Evolutionary conservation across 441 rosid genomes (phyloP).

Genomic region (Rhodomyrtus psidioides): DNA sequence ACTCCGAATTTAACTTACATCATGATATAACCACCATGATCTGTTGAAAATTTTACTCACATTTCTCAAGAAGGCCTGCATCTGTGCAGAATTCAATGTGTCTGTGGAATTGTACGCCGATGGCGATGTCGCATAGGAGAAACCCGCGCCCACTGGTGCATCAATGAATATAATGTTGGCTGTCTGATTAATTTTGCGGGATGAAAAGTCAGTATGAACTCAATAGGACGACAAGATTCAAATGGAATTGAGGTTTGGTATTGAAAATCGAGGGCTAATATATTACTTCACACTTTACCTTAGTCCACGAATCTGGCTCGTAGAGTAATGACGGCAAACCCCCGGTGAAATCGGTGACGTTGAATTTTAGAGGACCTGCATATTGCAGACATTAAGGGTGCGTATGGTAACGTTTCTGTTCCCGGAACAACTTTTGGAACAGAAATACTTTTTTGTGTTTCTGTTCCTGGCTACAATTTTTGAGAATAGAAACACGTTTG

Average conservation of each 20-base stretch:
- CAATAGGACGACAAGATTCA: background rate
- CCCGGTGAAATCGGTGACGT: conserved; percentile 11
- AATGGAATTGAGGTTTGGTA: background rate
- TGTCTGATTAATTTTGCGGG: background rate
- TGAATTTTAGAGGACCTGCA: conserved; percentile 5
- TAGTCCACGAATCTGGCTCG: conserved; percentile 22
- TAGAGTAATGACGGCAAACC: conserved; percentile 16
- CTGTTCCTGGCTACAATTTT: too few relatives aligned
- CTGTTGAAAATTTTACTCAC: background rate
- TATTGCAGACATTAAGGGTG: background rate
- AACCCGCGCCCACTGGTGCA: conserved; percentile 7
- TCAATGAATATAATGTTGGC: conserved; percentile 23
- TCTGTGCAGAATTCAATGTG: background rate
- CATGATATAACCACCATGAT: background rate
- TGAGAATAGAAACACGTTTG: too few relatives aligned
- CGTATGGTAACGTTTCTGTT: too few relatives aligned
- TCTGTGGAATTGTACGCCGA: conserved; percentile 6
- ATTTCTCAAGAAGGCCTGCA: background rate
- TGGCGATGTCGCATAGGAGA: conserved; percentile 13
- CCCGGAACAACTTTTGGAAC: too few relatives aligned
- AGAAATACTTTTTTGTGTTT: too few relatives aligned
- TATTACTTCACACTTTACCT: background rate
- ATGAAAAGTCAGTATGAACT: background rate
- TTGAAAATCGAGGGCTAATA: background rate
- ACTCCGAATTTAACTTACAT: background rate